Evolutionary conservation across 768 basidiomycete genomes (phyloP), one percentile per base, ranked within the genome.

Genomic region (Rhizopogon vinicolor): DNA sequence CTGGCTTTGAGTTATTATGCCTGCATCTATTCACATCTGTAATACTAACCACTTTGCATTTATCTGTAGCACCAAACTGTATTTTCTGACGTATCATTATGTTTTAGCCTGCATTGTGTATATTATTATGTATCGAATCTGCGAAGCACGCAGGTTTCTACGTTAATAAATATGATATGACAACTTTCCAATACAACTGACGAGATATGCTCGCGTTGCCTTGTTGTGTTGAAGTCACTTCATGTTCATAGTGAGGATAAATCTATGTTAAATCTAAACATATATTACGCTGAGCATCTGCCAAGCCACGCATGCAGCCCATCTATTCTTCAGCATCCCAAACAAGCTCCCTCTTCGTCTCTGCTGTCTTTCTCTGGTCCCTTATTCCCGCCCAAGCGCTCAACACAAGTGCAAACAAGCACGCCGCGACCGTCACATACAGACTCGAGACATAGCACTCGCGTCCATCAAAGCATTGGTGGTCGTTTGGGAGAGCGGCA

Each of bases 371-470:
- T 52, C 56, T 44, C 12, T 64, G 53, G 42, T 76, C 75, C 58
- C 73, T 67, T 56, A 71, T 62, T 7, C 71, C 74, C 9, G 75
- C 72, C 62, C 71, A 68, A 46, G 62, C 61, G 43, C 74, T 76
- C 61, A 76, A 52, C 16, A 63, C 64, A 14, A 76, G 67, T 19
- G 75, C 72, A 9, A 64, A 13, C 9, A 67, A 62, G 41, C 75
- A 76, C 16, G 72, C 74, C 5, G 63, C 51, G 2, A 68, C 63
- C 1, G 75, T 76, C 58, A 89, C 62, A 60, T 81, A 73, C 44
- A 89, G 63, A 51, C 81, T 83, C 41, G 74, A 75, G 25, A 79
- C 70, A 58, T 89, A 89, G 60, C 87, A 89, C 28, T 73, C 68
- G 48, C 75, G 73, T 1, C 87, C 87, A 42, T 78, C 66, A 16